Percentiles rank a stretch among this genome's conserved stretches.
Conservation (phyloP, 2,329 filamentous ascomycete species). For the Bipolaris oryzae region DNA sequence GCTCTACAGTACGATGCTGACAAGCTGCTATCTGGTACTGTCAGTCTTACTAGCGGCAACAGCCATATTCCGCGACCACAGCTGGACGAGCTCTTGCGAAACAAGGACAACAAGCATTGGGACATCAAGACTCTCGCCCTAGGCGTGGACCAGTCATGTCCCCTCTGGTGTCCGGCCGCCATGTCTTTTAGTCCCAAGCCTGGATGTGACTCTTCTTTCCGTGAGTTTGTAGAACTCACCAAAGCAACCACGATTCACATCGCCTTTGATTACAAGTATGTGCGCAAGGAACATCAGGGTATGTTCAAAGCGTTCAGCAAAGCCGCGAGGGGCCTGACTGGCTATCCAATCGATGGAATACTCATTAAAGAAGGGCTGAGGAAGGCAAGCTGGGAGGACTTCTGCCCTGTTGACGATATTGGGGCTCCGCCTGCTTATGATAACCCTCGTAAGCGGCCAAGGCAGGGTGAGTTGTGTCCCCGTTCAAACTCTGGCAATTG, state of each 20-base stretch:
- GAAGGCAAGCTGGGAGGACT: constrained; percentile 18
- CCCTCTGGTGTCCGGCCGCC: constrained; percentile 1
- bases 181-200: constrained; percentile 6
- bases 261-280: constrained; percentile 13
- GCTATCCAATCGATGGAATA: constrained; percentile 12
- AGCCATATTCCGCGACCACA: constrained; percentile 1
- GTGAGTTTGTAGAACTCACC: constrained; percentile 10
- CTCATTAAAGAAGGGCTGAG: constrained; percentile 13
- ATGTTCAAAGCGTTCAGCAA: constrained; percentile 18
- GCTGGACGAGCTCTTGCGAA: constrained; percentile 10
- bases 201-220: constrained; percentile 12
- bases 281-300: constrained; percentile 11
- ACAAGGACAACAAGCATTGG: constrained; percentile 12
- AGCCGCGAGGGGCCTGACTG: constrained; percentile 4
- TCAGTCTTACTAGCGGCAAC: constrained; percentile 11
- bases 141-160: not conserved
- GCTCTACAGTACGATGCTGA: constrained; percentile 18
- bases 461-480: constrained; percentile 6
- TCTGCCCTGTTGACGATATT: constrained; percentile 9
- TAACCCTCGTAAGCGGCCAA: constrained; percentile 10
- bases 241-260: constrained; percentile 16
- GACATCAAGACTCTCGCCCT: constrained; percentile 16
- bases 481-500: not conserved
- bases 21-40: not conserved
- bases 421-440: constrained; percentile 20